Base-by-base conservation (phyloP, 768 basidiomycete species). In the Baorangia bicolor region DNA sequence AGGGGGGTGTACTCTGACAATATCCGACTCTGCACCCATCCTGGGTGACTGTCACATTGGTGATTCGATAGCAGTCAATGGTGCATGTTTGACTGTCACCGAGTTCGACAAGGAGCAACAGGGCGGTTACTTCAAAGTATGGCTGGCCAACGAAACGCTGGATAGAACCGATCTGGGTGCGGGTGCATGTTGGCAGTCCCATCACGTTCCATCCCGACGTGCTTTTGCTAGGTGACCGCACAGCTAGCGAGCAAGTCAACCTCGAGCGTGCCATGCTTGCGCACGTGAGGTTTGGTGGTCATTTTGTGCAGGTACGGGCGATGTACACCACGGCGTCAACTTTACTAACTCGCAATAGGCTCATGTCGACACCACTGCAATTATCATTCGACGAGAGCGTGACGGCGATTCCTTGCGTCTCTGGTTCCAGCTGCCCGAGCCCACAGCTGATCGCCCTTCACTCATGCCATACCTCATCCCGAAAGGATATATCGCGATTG, bases 61-160 rank as follows among this genome's bases (percentile, higher is more conserved):
- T 3, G 97, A 98, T 77, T 95, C 93, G 25, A 98, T 96, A 51
- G 89, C 90, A 39, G 88, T 94, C 60, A 90, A 92, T 57, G 90
- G 92, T 18, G 81, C 81, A 33, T 98, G 97, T 69, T 69, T 99
- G 68, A 98, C 97, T 0, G 96, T 96, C 41, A 94, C 88, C 2
- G 85, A 84, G 64, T 98, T 96, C 64, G 80, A 89, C 65, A 72
- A 77, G 58, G 74, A 73, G 31, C 75, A 78, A 39, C 63, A 80
- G 3, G 86, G 84, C 1, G 92, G 92, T 6, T 89, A 84, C 81
- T 98, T 99, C 78, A 90, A 84, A 66, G 92, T 98, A 44, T 96
- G 94, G 81, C 76, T 99, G 45, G 95, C 96, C 42, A 95, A 96
- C 63, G 97, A 99, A 77, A 98, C 97, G 14, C 74, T 99, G 56